Evolutionary conservation across 257 asterid species (phyloP).

Genomic region (Solanum rostratum): DNA sequence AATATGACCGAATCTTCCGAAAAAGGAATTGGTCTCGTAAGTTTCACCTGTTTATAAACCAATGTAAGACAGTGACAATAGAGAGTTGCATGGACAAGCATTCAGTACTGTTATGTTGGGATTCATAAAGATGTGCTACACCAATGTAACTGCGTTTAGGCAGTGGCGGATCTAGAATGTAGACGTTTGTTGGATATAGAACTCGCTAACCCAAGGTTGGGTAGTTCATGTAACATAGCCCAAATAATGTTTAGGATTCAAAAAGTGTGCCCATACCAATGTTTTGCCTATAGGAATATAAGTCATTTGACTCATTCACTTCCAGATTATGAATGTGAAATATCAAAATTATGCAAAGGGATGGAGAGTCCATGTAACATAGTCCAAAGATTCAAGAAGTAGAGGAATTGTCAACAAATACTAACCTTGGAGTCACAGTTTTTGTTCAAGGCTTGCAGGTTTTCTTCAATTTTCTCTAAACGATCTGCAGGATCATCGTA

Average conservation of each 20-base stretch:
- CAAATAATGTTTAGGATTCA: neutral
- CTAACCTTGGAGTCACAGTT: constrained; percentile 62
- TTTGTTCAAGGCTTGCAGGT: constrained; percentile 6
- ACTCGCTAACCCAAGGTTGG: neutral
- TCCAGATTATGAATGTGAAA: neutral
- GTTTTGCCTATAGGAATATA: neutral
- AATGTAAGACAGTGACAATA: neutral
- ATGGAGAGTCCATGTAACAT: neutral
- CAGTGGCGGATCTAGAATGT: neutral
- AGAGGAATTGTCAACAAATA: neutral
- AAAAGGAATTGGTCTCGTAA: constrained; percentile 64
- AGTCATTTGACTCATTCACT: neutral
- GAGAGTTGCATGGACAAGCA: neutral
- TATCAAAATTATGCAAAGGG: neutral
- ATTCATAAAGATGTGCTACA: neutral
- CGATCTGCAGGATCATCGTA: constrained; percentile 16
- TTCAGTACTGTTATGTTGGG: neutral
- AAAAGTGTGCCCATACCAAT: neutral
- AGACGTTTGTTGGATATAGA: neutral
- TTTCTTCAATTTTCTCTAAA: constrained; percentile 18
- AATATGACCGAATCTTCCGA: constrained; percentile 58
- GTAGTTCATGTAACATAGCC: neutral
- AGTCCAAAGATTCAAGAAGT: neutral
- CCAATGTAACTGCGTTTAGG: neutral
- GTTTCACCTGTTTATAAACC: constrained; percentile 34